phyloP scores from a whole-genome alignment of 345 rosid genomes.

The Mercurialis annua region DNA sequence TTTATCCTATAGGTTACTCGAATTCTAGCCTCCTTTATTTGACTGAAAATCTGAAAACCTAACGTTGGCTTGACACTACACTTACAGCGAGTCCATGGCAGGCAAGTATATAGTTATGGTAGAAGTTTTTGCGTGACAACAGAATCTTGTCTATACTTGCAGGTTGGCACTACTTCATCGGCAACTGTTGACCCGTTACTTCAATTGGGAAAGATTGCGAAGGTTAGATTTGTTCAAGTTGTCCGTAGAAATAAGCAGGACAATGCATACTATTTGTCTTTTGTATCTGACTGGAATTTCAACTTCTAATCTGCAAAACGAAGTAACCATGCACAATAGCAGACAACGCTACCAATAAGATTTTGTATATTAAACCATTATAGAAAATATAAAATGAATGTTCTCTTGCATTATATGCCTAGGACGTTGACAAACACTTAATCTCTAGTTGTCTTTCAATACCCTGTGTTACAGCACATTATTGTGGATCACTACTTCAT shows the following conservation, averaged over 20 bases:
- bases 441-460: neutral
- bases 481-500: neutral
- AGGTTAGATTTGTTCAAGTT: slow-evolving; percentile 34
- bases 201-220: slow-evolving; percentile 59
- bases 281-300: neutral
- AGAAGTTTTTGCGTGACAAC: neutral
- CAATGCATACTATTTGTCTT: neutral
- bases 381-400: neutral
- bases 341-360: neutral
- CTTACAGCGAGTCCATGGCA: slow-evolving; percentile 1
- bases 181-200: slow-evolving; percentile 77
- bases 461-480: neutral
- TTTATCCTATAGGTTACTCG: neutral
- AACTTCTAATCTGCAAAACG: neutral
- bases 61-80: neutral
- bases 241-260: slow-evolving; percentile 2
- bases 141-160: slow-evolving; percentile 15
- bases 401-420: neutral
- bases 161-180: slow-evolving; percentile 93
- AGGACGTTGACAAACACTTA: neutral
- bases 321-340: neutral
- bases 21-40: neutral
- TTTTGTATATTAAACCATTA: neutral
- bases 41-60: neutral
- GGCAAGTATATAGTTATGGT: slow-evolving; percentile 9